These are phyloP conservation scores for Phytophthora ohioensis DNA, from an alignment of 352 stramenopile genomes.

Conservation along the genomic window DNA sequence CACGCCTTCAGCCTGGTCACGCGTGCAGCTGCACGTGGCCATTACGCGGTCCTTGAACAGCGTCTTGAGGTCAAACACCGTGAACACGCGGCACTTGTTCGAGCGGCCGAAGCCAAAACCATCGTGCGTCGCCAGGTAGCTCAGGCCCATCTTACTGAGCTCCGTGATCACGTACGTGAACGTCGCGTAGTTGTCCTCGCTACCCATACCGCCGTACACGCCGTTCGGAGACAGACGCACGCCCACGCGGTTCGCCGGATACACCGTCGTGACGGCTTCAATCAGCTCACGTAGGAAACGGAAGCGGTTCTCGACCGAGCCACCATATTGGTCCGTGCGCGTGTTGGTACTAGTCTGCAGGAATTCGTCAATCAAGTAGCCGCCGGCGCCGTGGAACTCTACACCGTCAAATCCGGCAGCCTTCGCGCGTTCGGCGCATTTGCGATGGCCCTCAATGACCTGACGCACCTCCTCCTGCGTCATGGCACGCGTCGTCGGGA, in stretches of 20 bases:
- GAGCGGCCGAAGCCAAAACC: constrained; percentile 46
- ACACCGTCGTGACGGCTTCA: constrained; percentile 52
- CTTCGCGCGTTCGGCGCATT: constrained; percentile 62
- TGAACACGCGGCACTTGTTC: constrained; percentile 39
- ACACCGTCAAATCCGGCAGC: constrained; percentile 72
- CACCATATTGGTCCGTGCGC: constrained; percentile 84
- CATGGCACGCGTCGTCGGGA: constrained; percentile 59
- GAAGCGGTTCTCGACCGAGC: constrained; percentile 79
- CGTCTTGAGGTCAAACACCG: constrained; percentile 41
- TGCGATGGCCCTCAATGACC: constrained; percentile 70
- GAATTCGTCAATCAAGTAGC: constrained; percentile 93
- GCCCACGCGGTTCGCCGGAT: constrained; percentile 32
- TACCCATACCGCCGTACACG: constrained; percentile 45
- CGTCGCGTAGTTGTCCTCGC: constrained; percentile 52
- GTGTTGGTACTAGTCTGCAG: constrained; percentile 81
- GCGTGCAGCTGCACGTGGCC: constrained; percentile 45
- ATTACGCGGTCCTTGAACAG: constrained; percentile 39
- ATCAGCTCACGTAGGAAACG: constrained; percentile 75
- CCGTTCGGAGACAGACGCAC: constrained; percentile 49
- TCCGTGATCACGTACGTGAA: constrained; percentile 48
- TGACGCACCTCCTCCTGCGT: constrained; percentile 71
- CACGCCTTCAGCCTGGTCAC: constrained; percentile 45
- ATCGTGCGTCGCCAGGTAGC: constrained; percentile 50
- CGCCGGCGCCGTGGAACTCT: constrained; percentile 84
- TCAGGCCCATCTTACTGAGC: constrained; percentile 44